Percentiles rank a stretch among this genome's conserved stretches.
Evolutionary conservation across 2,329 filamentous ascomycete genomes (phyloP).

Genomic region (Pseudofabraea citricarpa): DNA sequence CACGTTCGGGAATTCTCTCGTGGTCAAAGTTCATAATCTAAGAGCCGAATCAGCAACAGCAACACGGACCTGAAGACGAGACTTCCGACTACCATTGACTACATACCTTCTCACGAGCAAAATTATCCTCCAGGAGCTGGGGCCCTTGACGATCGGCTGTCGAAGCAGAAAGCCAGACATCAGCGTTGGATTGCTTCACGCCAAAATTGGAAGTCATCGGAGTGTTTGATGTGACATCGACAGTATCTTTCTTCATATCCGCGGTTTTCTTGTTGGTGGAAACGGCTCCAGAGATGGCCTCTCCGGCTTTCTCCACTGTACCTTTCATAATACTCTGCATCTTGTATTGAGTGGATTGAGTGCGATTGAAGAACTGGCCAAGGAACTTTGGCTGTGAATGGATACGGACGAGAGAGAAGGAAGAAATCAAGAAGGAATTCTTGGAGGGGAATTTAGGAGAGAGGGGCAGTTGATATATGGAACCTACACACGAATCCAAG

Average conservation of each 20-base stretch:
- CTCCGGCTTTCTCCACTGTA: conserved; percentile 15
- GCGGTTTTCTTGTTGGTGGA: conserved; percentile 22
- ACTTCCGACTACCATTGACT: neutral
- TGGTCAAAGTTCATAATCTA: conserved; percentile 74
- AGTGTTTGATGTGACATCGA: conserved; percentile 48
- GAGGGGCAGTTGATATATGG: no score
- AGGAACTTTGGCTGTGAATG: no score
- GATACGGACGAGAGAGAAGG: no score
- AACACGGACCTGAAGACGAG: no score
- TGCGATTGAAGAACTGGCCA: no score
- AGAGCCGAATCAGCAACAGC: neutral
- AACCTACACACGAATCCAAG: no score
- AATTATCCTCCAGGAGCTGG: conserved; percentile 64
- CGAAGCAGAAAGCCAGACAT: conserved; percentile 69
- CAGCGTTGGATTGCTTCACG: conserved; percentile 66
- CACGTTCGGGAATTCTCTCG: conserved; percentile 61
- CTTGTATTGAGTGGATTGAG: neutral
- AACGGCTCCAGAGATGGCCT: conserved; percentile 15
- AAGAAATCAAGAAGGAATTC: no score
- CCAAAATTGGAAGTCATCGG: conserved; percentile 72
- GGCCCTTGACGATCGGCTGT: conserved; percentile 62
- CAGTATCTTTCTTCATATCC: conserved; percentile 37
- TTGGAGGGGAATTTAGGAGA: no score
- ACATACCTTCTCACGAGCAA: conserved; percentile 66
- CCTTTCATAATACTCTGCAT: conserved; percentile 8